Evolutionary conservation across 2,329 filamentous ascomycete genomes (phyloP).

Genomic region (Cladophialophora bantiana): DNA sequence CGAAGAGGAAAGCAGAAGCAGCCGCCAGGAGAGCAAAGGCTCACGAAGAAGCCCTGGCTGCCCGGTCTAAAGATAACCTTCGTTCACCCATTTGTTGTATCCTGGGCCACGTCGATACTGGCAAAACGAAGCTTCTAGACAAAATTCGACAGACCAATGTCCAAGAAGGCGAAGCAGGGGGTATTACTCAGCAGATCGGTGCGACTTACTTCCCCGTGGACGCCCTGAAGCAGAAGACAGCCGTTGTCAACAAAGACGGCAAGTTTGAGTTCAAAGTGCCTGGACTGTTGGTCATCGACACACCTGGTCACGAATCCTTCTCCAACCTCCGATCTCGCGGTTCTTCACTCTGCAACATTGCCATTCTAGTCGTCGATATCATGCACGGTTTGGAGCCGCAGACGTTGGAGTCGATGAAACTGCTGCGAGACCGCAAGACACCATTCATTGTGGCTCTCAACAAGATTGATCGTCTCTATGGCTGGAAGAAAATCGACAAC

Average conservation of each 20-base stretch:
- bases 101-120: constrained; percentile 98
- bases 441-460: constrained; percentile 98
- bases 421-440: constrained; percentile 91
- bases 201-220: constrained; percentile 98
- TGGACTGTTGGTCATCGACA: constrained; percentile 95
- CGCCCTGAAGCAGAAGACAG: constrained; percentile 88
- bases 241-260: constrained; percentile 88
- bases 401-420: constrained; percentile 94
- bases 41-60: constrained; percentile 88
- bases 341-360: constrained; percentile 98
- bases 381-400: constrained; percentile 99
- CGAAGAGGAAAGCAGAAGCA: constrained; percentile 83
- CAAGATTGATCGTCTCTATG: constrained; percentile 99
- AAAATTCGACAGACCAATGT: constrained; percentile 99
- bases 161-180: constrained; percentile 97
- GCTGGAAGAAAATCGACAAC: constrained; percentile 98
- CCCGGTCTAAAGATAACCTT: constrained; percentile 90
- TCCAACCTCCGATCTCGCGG: constrained; percentile 96
- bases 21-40: constrained; percentile 87
- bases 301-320: constrained; percentile 99
- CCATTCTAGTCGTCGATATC: constrained; percentile 97
- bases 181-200: constrained; percentile 99
- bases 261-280: constrained; percentile 97
- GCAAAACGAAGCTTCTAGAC: constrained; percentile 98
- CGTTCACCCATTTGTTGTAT: constrained; percentile 99